Evolutionary conservation across 768 basidiomycete genomes (phyloP).

Genomic region (Tricholoma sp.): DNA sequence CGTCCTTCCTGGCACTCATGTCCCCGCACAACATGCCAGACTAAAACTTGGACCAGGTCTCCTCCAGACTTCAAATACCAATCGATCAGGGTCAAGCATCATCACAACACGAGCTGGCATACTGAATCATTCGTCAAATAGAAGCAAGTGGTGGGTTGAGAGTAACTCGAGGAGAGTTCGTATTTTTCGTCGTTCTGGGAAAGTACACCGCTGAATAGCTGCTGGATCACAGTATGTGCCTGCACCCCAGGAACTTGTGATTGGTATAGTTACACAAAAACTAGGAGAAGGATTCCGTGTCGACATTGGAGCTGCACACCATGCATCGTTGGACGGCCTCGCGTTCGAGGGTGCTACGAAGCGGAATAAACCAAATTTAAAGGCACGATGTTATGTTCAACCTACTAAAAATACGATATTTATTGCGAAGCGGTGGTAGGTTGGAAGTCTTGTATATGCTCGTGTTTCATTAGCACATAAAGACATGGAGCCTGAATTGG

Average conservation of each 20-base stretch:
- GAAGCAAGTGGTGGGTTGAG: slow-evolving; percentile 87
- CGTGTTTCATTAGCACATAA: slow-evolving; percentile 91
- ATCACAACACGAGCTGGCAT: slow-evolving; percentile 66
- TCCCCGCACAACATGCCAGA: slow-evolving; percentile 71
- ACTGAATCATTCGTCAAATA: slow-evolving; percentile 64
- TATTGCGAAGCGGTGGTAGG: slow-evolving; percentile 37
- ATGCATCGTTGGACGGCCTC: slow-evolving; percentile 78
- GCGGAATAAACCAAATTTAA: slow-evolving; percentile 89
- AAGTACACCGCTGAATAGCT: neutral
- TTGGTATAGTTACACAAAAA: slow-evolving; percentile 76
- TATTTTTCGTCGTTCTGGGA: slow-evolving; percentile 15
- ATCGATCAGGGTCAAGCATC: slow-evolving; percentile 29
- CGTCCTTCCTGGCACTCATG: slow-evolving; percentile 77
- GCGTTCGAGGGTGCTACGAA: slow-evolving; percentile 97
- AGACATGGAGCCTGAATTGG: slow-evolving; percentile 97
- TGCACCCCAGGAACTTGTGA: slow-evolving; percentile 82
- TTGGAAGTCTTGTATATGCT: slow-evolving; percentile 88
- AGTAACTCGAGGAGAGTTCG: slow-evolving; percentile 78
- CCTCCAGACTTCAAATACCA: slow-evolving; percentile 37
- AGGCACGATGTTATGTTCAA: slow-evolving; percentile 41
- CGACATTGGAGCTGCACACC: slow-evolving; percentile 87
- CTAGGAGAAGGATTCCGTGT: slow-evolving; percentile 90
- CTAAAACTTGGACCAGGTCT: slow-evolving; percentile 87
- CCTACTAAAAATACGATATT: neutral
- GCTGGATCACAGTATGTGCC: slow-evolving; percentile 70